Evolutionary conservation across 2,329 filamentous ascomycete genomes (phyloP), one percentile per base, ranked within the genome.

Genomic region (Davidsoniella virescens): DNA sequence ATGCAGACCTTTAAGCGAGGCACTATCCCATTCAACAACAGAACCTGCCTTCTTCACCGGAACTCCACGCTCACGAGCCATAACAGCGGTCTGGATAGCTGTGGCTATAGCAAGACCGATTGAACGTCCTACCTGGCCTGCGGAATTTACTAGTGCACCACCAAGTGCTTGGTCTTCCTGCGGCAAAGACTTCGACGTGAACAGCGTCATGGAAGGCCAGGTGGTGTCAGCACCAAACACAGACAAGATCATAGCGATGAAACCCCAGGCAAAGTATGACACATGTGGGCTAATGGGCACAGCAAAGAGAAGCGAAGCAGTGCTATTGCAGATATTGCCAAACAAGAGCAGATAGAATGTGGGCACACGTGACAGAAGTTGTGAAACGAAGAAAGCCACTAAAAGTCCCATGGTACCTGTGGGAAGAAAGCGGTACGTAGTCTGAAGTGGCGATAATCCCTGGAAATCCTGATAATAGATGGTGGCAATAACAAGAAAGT

Each of bases 401-500:
- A 76, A 55, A 4, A 76, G 61, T 5, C 81, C 80, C 6, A 67
- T 67, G 0, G 80, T 66, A 8, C 80, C 80, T 0, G 75, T 80
- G 0, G 81, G 80, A 7, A 85, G 67, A 60, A 84, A 85, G 2
- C 79, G 76, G 7, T 84, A 60, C 10, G 79, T 82, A 0, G 80
- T 84, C 55, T 82, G 72, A n/a, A 84, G 65, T 0, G 78, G 67
- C 0, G 68, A 70, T 1, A 78, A 67, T 0, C 70, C 73, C 56
- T 80, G 78, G 59, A 74, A 84, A 55, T 80, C 72, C 61, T 85
- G 81, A 62, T 76, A 84, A 62, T 76, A 82, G 62, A 80, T 84
- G 4, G 81, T 85, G 1, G 78, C 73, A 57, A 73, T 82, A 54
- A 84, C 68, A 38, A 83, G 64, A 56, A 72, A 82, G 60, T 80